phyloP scores from a whole-genome alignment of 495 filamentous ascomycete genomes.

The Rostrohypoxylon terebratum region DNA sequence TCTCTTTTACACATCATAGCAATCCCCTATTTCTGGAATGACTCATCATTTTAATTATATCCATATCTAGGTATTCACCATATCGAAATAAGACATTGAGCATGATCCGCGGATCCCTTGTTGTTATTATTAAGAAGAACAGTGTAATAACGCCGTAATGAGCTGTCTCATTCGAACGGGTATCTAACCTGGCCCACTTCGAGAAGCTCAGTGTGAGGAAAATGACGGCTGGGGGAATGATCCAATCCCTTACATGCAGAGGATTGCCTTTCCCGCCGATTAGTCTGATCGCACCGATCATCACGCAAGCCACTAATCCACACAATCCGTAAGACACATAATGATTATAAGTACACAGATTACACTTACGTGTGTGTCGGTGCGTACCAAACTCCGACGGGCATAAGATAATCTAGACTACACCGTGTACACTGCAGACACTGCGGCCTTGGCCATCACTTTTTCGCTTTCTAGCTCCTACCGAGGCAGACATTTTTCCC shows the following conservation, averaged over 20 bases:
- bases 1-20: too few species aligned
- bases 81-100: neutral
- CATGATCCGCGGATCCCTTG: neutral
- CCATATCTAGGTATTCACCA: neutral
- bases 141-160: neutral
- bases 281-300: neutral
- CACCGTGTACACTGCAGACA: neutral
- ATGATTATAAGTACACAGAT: neutral
- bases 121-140: neutral
- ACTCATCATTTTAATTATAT: neutral
- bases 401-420: neutral
- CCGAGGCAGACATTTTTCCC: neutral
- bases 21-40: neutral
- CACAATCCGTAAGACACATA: neutral
- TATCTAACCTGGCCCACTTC: neutral
- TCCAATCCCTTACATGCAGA: neutral
- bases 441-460: neutral
- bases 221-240: neutral
- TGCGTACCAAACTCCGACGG: neutral
- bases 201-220: neutral
- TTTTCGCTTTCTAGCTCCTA: too few species aligned
- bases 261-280: neutral
- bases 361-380: constrained; percentile 4
- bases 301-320: neutral
- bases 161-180: neutral